A percentile compares a stretch with the other conserved stretches of the same genome.
Evolutionary conservation across 148 eudicot species (phyloP).

Genomic region (Suaeda aralocaspica): DNA sequence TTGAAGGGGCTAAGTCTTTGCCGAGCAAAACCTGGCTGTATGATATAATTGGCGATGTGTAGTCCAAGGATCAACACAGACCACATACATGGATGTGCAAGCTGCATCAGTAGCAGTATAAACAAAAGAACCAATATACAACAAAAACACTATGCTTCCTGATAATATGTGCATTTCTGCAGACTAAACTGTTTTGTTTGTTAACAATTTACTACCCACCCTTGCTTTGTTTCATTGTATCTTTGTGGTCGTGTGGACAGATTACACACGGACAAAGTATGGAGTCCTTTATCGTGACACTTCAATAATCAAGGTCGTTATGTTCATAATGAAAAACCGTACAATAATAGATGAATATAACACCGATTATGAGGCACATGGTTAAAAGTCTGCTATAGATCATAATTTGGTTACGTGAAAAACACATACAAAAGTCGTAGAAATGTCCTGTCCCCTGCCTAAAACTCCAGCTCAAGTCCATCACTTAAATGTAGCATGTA

Average conservation of each 20-base stretch:
- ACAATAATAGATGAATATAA: no score
- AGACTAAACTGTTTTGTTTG: neutral
- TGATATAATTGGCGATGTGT: conserved; percentile 35
- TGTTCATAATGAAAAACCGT: no score
- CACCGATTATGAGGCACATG: no score
- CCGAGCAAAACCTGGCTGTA: conserved; percentile 81
- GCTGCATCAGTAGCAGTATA: conserved; percentile 48
- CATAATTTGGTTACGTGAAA: no score
- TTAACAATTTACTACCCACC: neutral
- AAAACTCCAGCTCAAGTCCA: no score
- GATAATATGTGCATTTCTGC: neutral
- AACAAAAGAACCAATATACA: conserved; percentile 19
- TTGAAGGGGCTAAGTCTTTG: conserved; percentile 34
- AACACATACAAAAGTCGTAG: no score
- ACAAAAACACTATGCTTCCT: neutral
- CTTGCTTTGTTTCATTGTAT: neutral
- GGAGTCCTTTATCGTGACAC: no score
- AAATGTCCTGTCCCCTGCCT: no score
- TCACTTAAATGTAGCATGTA: no score
- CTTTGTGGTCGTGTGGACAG: neutral
- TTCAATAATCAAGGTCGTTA: no score
- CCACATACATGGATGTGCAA: conserved; percentile 55
- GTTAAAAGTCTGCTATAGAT: no score
- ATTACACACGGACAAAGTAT: no score
- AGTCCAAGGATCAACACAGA: conserved; percentile 56